Conservation (phyloP, 352 stramenopile genomes). For the Blastocystis sp. region DNA sequence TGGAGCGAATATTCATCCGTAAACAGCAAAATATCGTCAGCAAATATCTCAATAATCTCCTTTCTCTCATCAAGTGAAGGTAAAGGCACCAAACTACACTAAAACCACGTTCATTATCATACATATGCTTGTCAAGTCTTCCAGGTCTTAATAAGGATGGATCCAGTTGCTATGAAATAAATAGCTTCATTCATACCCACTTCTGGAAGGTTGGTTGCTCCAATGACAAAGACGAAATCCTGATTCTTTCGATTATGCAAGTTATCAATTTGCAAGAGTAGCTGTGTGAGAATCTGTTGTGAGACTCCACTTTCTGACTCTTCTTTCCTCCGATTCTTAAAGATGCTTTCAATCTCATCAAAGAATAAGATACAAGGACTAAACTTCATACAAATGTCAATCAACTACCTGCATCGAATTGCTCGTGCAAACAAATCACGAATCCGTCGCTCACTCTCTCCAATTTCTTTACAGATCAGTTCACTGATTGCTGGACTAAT, state of each 20-base stretch:
- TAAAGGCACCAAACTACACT: not conserved
- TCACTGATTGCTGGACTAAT: conserved; percentile 43
- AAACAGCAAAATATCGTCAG: not conserved
- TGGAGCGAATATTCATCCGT: not conserved
- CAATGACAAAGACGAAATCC: conserved; percentile 44
- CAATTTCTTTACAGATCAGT: conserved; percentile 36
- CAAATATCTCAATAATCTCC: conserved; percentile 49
- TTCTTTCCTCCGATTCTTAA: conserved; percentile 17
- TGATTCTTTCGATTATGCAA: not conserved
- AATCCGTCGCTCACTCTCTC: conserved; percentile 46
- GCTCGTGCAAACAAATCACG: conserved; percentile 30
- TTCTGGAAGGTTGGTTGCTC: conserved; percentile 38
- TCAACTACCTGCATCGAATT: not conserved
- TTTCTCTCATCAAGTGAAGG: not conserved
- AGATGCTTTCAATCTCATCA: conserved; percentile 52
- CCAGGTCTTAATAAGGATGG: conserved; percentile 10
- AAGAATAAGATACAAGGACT: conserved; percentile 62
- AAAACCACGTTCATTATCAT: not conserved
- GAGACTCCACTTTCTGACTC: not conserved
- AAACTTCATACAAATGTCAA: not conserved
- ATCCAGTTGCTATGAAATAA: conserved; percentile 31
- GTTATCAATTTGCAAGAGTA: conserved; percentile 27
- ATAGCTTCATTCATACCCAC: not conserved
- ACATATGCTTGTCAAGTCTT: conserved; percentile 35
- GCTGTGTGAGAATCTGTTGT: conserved; percentile 19